Percentiles rank a stretch among this genome's conserved stretches.
Conservation (phyloP, 306 rosid genomes). For the Ochetophila trinervis region DNA sequence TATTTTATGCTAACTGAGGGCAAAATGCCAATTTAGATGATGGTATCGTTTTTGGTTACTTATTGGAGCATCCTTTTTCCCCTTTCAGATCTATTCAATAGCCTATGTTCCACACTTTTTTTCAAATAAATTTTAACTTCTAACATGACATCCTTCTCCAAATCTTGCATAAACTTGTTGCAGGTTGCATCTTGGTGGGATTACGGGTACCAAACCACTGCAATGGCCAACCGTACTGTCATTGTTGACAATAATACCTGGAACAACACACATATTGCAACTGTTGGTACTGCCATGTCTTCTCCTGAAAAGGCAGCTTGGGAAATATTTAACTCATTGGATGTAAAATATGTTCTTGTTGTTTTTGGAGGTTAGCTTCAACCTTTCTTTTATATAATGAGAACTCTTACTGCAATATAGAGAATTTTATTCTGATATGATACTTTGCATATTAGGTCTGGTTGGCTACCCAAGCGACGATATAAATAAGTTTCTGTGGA, state of each 20-base stretch:
- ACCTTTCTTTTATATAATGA: conserved; percentile 12
- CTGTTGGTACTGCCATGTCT: conserved; percentile 99
- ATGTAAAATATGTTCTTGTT: conserved; percentile 96
- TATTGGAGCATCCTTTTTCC: too few species aligned
- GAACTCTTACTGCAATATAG: conserved; percentile 15
- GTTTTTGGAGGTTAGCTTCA: conserved; percentile 92
- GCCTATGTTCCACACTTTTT: too few species aligned
- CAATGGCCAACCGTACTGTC: conserved; percentile 99
- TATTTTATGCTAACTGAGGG: too few species aligned
- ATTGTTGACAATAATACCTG: conserved; percentile 98
- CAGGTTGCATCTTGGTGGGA: conserved; percentile 99
- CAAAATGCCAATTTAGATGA: too few species aligned
- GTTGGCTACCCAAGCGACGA: conserved; percentile 99
- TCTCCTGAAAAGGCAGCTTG: conserved; percentile 99
- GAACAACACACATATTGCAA: conserved; percentile 99
- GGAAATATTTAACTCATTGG: conserved; percentile 96
- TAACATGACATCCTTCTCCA: background rate
- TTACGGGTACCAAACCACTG: conserved; percentile 98
- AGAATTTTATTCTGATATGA: conserved; percentile 29
- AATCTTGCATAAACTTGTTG: conserved; percentile 22
- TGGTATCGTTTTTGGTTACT: too few species aligned
- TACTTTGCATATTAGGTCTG: conserved; percentile 57
- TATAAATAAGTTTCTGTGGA: conserved; percentile 97
- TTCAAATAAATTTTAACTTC: background rate
- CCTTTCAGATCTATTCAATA: too few species aligned